Evolutionary conservation across 257 asterid species (phyloP).

Genomic region (Pogostemon cablin): DNA sequence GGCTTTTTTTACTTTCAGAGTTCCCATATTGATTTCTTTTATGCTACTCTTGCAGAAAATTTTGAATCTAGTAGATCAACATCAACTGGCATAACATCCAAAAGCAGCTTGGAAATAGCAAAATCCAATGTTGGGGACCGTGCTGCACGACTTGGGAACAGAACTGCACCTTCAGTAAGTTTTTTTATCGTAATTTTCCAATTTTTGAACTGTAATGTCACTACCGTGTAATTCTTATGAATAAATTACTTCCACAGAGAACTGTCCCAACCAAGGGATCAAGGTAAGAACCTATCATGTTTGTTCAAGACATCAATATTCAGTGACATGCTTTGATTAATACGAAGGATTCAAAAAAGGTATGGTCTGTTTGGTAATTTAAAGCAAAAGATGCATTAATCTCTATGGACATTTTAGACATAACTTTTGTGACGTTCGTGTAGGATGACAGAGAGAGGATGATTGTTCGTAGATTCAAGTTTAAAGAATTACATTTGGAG

Average conservation of each 20-base stretch:
- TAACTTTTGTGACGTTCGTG: conserved; percentile 33
- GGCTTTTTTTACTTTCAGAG: conserved; percentile 5
- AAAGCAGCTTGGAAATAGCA: conserved; percentile 64
- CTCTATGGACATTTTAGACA: conserved; percentile 1
- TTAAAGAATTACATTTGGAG: conserved; percentile 89
- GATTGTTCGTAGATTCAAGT: conserved; percentile 84
- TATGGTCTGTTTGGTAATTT: conserved; percentile 24
- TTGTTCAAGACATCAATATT: conserved; percentile 78
- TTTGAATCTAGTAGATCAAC: conserved; percentile 64
- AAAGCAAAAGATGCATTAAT: not conserved
- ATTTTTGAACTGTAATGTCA: not conserved
- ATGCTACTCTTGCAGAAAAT: conserved; percentile 50
- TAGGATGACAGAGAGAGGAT: conserved; percentile 96
- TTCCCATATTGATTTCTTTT: conserved; percentile 24
- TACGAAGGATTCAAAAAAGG: conserved; percentile 93
- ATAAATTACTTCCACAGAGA: conserved; percentile 50
- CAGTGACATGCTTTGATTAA: conserved; percentile 84
- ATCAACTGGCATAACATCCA: conserved; percentile 58
- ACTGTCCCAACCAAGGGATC: conserved; percentile 69
- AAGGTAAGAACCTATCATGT: conserved; percentile 71
- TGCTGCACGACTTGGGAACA: conserved; percentile 71
- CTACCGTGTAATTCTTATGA: conserved; percentile 12
- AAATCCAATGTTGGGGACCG: conserved; percentile 72
- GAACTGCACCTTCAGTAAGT: conserved; percentile 75
- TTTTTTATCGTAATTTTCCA: conserved; percentile 33